Evolutionary conservation across 257 asterid genomes (phyloP), one percentile per base, ranked within the genome.

Genomic region (Ocimum tenuiflorum): DNA sequence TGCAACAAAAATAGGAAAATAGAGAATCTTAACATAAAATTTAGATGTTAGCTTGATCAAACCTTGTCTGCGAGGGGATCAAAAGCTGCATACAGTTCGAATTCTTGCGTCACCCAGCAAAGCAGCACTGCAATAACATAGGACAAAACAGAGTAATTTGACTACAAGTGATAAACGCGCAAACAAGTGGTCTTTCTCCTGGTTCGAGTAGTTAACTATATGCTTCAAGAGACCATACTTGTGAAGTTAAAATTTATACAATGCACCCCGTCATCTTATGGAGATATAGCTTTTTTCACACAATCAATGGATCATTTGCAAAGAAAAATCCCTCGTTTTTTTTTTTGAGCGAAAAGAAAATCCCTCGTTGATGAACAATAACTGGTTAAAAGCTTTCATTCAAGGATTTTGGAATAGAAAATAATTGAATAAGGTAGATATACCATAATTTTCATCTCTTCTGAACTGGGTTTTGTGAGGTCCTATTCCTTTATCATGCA

Each of bases 41-140:
- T 29, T 22, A 69, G 31, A 60, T 29, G 47, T 69, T 19, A n/a
- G 59, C 55, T 73, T 23, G 43, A 64, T 35, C 85, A 20, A 65
- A 90, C 97, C 99, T 94, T 94, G 88, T 94, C 99, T 20, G 97
- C 99, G n/a, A 94, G 92, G 67, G 99, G 99, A 84, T 94, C 99
- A 79, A 94, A 94, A 62, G 96, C 95, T 20, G 96, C 99, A 77
- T 90, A 94, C 24, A 90, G 88, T 73, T 94, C 99, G 63, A 94
- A 94, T 80, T 94, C 99, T 74, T 75, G 92, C 49, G 99, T 90
- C 56, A 88, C 95, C 99, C 99, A 94, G 80, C 99, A 90, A 72
- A 90, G 95, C 56, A 94, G 79, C 75, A 88, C 99, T 94, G 95
- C 68, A 51, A 68, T 27, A 70, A 38, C 49, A 36, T 47, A 61